Conservation (phyloP, 2,329 filamentous ascomycete species). For the Tolypocladium paradoxum region DNA sequence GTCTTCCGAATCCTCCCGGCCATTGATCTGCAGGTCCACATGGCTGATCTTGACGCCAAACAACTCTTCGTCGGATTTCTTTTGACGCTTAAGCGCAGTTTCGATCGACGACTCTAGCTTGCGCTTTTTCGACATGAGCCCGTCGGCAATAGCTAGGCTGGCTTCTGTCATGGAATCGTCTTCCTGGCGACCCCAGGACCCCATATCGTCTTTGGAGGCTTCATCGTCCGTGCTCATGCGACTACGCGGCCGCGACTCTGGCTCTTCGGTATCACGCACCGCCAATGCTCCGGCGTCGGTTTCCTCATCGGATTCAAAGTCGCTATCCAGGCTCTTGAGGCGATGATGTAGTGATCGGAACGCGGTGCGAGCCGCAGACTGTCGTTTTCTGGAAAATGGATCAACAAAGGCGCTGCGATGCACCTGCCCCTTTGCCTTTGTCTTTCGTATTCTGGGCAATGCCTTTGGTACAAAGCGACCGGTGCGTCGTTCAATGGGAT, state of each 20-base stretch:
- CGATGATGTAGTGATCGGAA: slow-evolving; percentile 72
- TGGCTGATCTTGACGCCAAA: slow-evolving; percentile 53
- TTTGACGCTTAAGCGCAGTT: slow-evolving; percentile 65
- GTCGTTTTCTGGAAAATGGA: slow-evolving; percentile 53
- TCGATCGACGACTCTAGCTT: slow-evolving; percentile 60
- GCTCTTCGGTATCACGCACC: slow-evolving; percentile 71
- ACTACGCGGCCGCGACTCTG: slow-evolving; percentile 71
- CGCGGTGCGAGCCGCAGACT: slow-evolving; percentile 43
- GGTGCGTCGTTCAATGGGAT: slow-evolving; percentile 50
- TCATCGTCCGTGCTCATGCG: slow-evolving; percentile 57
- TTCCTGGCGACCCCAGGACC: slow-evolving; percentile 37
- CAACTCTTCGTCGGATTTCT: slow-evolving; percentile 69
- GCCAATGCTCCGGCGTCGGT: slow-evolving; percentile 43
- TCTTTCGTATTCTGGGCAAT: slow-evolving; percentile 66
- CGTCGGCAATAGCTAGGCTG: slow-evolving; percentile 55
- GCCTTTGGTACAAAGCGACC: slow-evolving; percentile 46
- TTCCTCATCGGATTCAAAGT: slow-evolving; percentile 86
- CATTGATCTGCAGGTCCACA: slow-evolving; percentile 38
- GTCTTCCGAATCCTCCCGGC: slow-evolving; percentile 38
- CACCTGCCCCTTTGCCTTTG: slow-evolving; percentile 40
- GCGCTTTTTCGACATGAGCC: slow-evolving; percentile 51
- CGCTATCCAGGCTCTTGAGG: slow-evolving; percentile 51
- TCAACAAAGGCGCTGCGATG: slow-evolving; percentile 57
- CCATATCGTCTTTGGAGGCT: slow-evolving; percentile 37
- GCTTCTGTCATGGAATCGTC: slow-evolving; percentile 63